Conservation (phyloP, 2,329 filamentous ascomycete genomes). For the Talaromyces sp. region DNA sequence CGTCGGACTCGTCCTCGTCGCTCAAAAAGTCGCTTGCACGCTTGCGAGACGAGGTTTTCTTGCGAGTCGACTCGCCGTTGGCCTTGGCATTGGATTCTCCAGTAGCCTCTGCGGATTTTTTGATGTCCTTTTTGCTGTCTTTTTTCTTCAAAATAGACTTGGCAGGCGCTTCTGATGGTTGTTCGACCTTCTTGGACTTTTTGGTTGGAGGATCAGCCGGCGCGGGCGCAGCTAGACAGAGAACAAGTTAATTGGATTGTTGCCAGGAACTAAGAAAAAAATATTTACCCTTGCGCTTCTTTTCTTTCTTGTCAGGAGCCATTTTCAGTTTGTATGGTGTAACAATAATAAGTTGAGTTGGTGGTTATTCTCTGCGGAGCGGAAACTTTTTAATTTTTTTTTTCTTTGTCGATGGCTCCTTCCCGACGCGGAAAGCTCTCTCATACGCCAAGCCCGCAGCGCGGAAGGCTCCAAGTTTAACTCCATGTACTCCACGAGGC, state of each 20-base stretch:
- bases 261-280: not conserved
- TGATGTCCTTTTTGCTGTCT: not conserved
- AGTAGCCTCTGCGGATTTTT: constrained; percentile 18
- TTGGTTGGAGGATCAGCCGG: constrained; percentile 48
- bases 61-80: constrained; percentile 29
- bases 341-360: constrained; percentile 15
- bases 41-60: constrained; percentile 40
- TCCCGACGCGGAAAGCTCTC: not conserved
- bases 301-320: constrained; percentile 51
- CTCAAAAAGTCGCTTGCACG: constrained; percentile 46
- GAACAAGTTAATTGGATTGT: constrained; percentile 11
- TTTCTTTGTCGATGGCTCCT: constrained; percentile 16
- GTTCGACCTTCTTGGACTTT: constrained; percentile 54
- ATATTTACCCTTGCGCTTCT: constrained; percentile 50
- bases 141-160: constrained; percentile 31
- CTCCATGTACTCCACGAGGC: not conserved
- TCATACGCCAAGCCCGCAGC: not conserved
- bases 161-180: constrained; percentile 23
- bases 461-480: not conserved
- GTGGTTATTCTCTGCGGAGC: constrained; percentile 9
- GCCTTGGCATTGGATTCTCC: constrained; percentile 21
- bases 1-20: constrained; percentile 34
- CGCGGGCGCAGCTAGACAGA: constrained; percentile 23
- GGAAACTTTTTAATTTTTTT: constrained; percentile 23
- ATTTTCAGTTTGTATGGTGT: constrained; percentile 32